These are phyloP conservation scores for Volvox reticuliferus DNA, from an alignment of 139 green algal genomes.

Conservation along the genomic window DNA sequence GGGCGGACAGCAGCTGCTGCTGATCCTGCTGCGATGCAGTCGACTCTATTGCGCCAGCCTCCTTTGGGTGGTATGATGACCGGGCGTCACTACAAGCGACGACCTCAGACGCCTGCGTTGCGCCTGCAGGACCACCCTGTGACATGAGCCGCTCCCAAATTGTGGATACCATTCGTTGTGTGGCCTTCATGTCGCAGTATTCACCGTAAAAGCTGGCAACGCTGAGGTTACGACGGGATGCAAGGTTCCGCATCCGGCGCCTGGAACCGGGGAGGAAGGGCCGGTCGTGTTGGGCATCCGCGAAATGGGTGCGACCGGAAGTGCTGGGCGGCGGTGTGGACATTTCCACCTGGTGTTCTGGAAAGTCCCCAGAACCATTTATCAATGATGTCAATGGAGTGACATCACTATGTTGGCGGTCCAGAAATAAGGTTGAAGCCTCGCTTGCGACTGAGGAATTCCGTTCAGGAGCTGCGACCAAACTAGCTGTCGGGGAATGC, in stretches of 20 bases:
- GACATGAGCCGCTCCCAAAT: slow-evolving; percentile 26
- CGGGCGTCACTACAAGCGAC: no score
- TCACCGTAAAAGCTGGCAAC: slow-evolving; percentile 33
- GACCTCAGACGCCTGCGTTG: neutral
- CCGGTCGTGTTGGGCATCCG: neutral
- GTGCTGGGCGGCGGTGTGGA: slow-evolving; percentile 22
- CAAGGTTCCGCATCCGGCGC: neutral
- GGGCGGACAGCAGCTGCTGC: neutral
- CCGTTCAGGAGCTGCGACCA: slow-evolving; percentile 5
- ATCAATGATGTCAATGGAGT: neutral
- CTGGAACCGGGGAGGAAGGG: slow-evolving; percentile 17
- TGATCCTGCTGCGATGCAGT: neutral
- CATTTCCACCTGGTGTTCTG: neutral
- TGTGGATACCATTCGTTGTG: neutral
- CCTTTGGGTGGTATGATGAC: no score
- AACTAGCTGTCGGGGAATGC: neutral
- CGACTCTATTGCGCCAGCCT: neutral
- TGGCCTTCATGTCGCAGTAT: slow-evolving; percentile 19
- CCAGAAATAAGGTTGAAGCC: neutral
- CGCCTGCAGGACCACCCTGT: neutral
- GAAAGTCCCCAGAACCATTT: no score
- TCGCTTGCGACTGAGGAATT: neutral
- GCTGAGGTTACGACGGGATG: slow-evolving; percentile 14
- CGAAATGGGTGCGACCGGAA: neutral
- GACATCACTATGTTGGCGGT: neutral